phyloP scores from a whole-genome alignment of 192 early-diverging fungal species.

The Umbelopsis sp. region DNA sequence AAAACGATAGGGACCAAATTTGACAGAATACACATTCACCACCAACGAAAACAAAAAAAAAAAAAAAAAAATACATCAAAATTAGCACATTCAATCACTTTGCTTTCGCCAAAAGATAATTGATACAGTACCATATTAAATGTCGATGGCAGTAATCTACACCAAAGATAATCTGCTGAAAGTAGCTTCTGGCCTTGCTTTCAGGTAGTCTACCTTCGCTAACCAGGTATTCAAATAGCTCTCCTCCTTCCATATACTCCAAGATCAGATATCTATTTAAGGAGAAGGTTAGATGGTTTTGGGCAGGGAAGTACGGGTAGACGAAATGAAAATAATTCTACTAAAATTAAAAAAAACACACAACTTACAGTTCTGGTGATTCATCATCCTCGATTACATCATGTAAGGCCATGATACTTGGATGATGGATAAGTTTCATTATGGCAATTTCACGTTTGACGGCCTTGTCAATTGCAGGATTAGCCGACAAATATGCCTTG shows the following conservation, averaged over 20 bases:
- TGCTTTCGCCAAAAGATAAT: too few species aligned
- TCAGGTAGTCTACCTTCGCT: constrained; percentile 60
- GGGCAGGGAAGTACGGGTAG: background rate
- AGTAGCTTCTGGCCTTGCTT: constrained; percentile 62
- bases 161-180: constrained; percentile 73
- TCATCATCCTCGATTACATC: constrained; percentile 45
- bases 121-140: constrained; percentile 58
- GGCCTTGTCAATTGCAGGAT: constrained; percentile 52
- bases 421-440: constrained; percentile 54
- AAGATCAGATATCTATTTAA: constrained; percentile 60
- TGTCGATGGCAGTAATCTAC: constrained; percentile 71
- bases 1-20: background rate
- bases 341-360: too few species aligned
- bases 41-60: background rate
- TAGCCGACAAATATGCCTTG: constrained; percentile 48
- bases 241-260: constrained; percentile 72
- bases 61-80: background rate
- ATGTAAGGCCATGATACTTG: constrained; percentile 50
- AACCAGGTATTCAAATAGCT: constrained; percentile 74
- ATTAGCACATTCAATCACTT: too few species aligned
- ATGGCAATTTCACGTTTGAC: constrained; percentile 57
- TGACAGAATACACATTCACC: background rate
- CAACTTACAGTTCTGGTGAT: constrained; percentile 33
- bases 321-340: constrained; percentile 5
- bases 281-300: background rate